Base-by-base conservation (phyloP, 495 filamentous ascomycete species). In the Aspergillus kassunensis region DNA sequence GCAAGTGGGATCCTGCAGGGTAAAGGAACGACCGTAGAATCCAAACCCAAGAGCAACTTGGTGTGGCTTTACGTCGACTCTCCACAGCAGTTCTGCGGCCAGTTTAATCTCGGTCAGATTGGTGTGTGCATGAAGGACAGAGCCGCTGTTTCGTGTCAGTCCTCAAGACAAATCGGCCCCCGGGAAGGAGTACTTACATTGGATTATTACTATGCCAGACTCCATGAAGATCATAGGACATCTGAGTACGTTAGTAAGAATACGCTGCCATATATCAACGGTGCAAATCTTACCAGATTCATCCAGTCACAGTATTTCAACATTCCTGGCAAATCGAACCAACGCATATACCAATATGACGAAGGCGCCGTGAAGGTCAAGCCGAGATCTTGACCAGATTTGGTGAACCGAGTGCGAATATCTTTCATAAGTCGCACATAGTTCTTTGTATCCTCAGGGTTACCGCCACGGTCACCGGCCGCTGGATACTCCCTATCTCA, bases 51-150 rank as follows among this genome's bases (percentile, higher is more conserved):
- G 42, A 45, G 59, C 63, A 4, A 84, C 61, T 44, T 76, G 67
- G 0, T 46, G 51, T 0, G 78, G 56, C 8, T 51, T 55, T 6
- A 84, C 63, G n/a, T 71, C 60, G 49, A 68, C 67, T 10, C 80
- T 56, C 4, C 77, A 19, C 0, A 66, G 68, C 0, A 57, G 11
- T 8, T 56, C 36, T 11, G 55, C 23, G 3, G 54, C 52, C 36
- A 12, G 20, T 11, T 79, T 51, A 40, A 84, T 83, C 58, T 82
- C 80, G 0, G 80, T 83, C 0, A 81, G 49, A 44, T 84, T 83
- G 0, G 80, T 80, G 51, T 84, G 80, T 10, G 50, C 54, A 2
- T 50, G 30, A 9, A 60, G 54, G 4, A 35, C 33, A 0, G 27
- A 23, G 16, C 39, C 27, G n/a, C 35, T 44, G 49, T 16, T 43